Evolutionary conservation across 495 filamentous ascomycete genomes (phyloP).

Genomic region (Hypomontagnella monticulosa): DNA sequence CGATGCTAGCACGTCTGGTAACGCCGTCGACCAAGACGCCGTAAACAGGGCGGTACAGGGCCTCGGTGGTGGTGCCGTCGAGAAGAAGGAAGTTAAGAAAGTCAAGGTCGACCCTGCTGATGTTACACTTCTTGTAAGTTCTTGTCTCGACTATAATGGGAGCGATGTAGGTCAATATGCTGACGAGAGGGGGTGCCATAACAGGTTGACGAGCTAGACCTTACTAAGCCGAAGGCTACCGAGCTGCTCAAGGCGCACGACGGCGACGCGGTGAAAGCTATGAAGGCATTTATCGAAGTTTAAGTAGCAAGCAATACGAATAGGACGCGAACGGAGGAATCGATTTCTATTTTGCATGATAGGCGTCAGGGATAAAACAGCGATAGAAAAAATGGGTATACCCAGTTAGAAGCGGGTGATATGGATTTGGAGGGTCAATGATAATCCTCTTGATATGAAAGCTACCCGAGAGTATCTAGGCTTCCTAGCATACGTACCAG

Average conservation of each 20-base stretch:
- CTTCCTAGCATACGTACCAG: neutral
- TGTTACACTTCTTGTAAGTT: constrained; percentile 53
- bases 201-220: constrained; percentile 80
- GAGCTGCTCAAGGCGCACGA: constrained; percentile 83
- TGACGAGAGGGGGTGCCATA: constrained; percentile 3
- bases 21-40: constrained; percentile 81
- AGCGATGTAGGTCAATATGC: neutral
- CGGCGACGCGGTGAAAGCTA: constrained; percentile 75
- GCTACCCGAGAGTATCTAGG: neutral
- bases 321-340: neutral
- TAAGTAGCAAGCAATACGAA: constrained; percentile 5
- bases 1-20: constrained; percentile 56
- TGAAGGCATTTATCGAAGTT: constrained; percentile 63
- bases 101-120: constrained; percentile 61
- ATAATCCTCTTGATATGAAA: neutral
- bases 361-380: constrained; percentile 30
- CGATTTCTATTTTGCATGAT: constrained; percentile 7
- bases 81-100: constrained; percentile 58
- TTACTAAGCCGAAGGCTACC: constrained; percentile 82
- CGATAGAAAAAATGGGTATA: constrained; percentile 33
- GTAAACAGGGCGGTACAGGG: constrained; percentile 84
- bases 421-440: neutral
- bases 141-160: neutral
- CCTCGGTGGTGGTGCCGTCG: constrained; percentile 57
- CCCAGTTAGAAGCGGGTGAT: neutral